phyloP scores from a whole-genome alignment of 257 asterid genomes.

The Hygrophila difformis region DNA sequence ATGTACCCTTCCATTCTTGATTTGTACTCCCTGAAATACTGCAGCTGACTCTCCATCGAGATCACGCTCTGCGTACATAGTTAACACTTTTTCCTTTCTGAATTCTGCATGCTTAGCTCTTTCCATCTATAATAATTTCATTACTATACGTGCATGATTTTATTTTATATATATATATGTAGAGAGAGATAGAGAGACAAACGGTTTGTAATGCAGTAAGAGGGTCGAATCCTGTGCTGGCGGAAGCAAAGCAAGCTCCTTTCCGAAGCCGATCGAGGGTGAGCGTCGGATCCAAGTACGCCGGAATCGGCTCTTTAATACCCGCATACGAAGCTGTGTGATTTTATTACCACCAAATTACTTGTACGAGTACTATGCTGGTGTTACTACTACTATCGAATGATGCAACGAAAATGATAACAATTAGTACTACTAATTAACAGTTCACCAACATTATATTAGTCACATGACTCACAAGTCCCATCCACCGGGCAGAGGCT shows the following conservation, averaged over 20 bases:
- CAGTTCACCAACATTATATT: too few relatives aligned
- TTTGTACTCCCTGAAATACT: constrained; percentile 38
- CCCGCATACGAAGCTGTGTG: constrained; percentile 43
- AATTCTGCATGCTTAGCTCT: too few relatives aligned
- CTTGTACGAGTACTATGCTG: too few relatives aligned
- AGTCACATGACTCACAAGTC: too few relatives aligned
- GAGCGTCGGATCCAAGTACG: constrained; percentile 59
- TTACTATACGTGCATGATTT: too few relatives aligned
- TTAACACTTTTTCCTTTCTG: too few relatives aligned
- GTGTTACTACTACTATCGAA: too few relatives aligned
- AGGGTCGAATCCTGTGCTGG: constrained; percentile 63
- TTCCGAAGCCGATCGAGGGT: constrained; percentile 50
- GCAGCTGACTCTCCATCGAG: constrained; percentile 33
- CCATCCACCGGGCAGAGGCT: too few relatives aligned
- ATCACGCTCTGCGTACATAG: constrained; percentile 53
- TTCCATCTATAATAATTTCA: too few relatives aligned
- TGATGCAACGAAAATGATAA: too few relatives aligned
- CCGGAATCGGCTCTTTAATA: constrained; percentile 55
- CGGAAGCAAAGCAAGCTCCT: constrained; percentile 85
- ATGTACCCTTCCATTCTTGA: constrained; percentile 31
- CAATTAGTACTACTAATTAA: too few relatives aligned
- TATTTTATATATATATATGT: too few relatives aligned
- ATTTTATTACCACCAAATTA: background rate
- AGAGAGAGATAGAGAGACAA: constrained; percentile 13
- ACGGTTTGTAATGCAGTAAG: constrained; percentile 38